Evolutionary conservation across 176 grass and related monocot species (phyloP), one percentile per base, ranked within the genome.

Genomic region (Bonia amplexicaulis): DNA sequence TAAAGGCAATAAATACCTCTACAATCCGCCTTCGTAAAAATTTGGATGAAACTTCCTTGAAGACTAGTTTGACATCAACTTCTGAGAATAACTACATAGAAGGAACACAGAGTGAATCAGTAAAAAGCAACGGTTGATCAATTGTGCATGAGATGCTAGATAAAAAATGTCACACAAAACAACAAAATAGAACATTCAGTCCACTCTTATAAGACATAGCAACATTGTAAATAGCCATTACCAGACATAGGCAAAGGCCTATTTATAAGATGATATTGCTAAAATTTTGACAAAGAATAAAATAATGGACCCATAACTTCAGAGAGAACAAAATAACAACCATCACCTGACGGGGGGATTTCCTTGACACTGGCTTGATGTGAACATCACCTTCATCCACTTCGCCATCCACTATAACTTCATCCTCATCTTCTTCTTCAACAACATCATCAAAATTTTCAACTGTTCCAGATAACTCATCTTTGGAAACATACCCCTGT

Each of bases 361-460:
- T 95, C 85, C 89, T 92, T 74, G 72, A 81, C 48, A 90, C 66
- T 42, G 91, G 93, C 79, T 98, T 98, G 82, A 98, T 98, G 74
- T 98, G 96, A 87, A 98, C 81, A 76, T 98, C 96, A 51, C 96
- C 96, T 92, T 98, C 93, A 85, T 98, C 96, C 83, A 98, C 93
- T 89, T 95, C 93, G 83, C 96, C 96, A 90, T 98, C 96, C 44
- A 89, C 89, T 85, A 90, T 81, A 55, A 90, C 77, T 74, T 94
- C 96, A 53, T 98, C 96, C 85, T 95, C 96, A 55, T 98, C 93
- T 75, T 93, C 93, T 22, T 92, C 91, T 82, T 87, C 91, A 40
- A 85, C 83, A 47, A 88, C 65, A 92, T 90, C 91, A 53, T 59
- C 84, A 80, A 92, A 85, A 69, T 15, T 89, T 94, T 92, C 96